phyloP scores from a whole-genome alignment of 2,329 filamentous ascomycete species.

The Peltaster fructicola region DNA sequence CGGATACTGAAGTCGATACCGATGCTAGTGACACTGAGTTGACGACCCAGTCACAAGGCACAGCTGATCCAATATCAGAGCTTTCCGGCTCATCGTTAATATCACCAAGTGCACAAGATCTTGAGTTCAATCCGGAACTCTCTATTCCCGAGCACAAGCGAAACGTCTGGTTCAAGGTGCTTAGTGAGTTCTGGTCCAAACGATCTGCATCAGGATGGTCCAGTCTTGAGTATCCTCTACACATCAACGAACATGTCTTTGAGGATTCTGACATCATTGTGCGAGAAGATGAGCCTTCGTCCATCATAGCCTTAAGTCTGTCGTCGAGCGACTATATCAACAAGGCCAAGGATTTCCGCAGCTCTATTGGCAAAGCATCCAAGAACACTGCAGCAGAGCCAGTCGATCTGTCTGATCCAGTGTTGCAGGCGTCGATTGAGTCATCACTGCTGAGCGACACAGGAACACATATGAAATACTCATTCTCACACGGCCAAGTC shows the following conservation, averaged over 20 bases:
- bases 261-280: slow-evolving; percentile 95
- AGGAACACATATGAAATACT: slow-evolving; percentile 87
- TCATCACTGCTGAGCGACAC: slow-evolving; percentile 68
- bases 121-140: slow-evolving; percentile 39
- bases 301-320: slow-evolving; percentile 81
- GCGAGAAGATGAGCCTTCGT: slow-evolving; percentile 91
- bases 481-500: slow-evolving; percentile 84
- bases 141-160: slow-evolving; percentile 87
- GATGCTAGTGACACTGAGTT: slow-evolving; percentile 53
- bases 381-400: slow-evolving; percentile 16
- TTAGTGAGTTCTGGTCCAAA: slow-evolving; percentile 97
- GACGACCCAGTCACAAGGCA: slow-evolving; percentile 46
- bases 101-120: slow-evolving; percentile 35
- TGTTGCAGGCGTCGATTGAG: too few relatives aligned
- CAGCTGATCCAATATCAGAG: slow-evolving; percentile 14
- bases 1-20: slow-evolving; percentile 32
- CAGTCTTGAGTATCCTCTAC: slow-evolving; percentile 75
- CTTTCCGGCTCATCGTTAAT: slow-evolving; percentile 37
- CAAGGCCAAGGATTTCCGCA: slow-evolving; percentile 54
- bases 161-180: slow-evolving; percentile 81
- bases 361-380: slow-evolving; percentile 10
- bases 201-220: slow-evolving; percentile 90
- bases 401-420: slow-evolving; percentile 47
- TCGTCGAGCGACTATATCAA: slow-evolving; percentile 72
- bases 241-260: slow-evolving; percentile 77